Conservation (phyloP, 768 basidiomycete species). For the Suillus cothurnatus region DNA sequence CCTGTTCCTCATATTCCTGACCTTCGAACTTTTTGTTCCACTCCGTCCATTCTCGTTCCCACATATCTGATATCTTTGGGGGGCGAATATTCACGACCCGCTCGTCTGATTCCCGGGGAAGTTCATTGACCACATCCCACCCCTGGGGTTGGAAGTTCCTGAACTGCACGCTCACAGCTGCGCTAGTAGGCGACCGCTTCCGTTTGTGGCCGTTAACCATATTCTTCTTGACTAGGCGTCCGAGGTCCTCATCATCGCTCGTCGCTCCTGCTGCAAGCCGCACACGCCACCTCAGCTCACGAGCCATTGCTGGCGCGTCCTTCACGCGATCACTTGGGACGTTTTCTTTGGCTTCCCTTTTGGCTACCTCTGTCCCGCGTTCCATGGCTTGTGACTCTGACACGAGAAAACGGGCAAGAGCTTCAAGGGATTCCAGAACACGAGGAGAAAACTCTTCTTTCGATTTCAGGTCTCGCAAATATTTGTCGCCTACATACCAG, state of each 20-base stretch:
- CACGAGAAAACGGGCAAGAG: slow-evolving; percentile 79
- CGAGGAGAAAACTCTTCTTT: slow-evolving; percentile 55
- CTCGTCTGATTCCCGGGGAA: slow-evolving; percentile 44
- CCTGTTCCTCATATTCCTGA: slow-evolving; percentile 33
- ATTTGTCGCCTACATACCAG: slow-evolving; percentile 89
- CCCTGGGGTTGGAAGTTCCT: slow-evolving; percentile 67
- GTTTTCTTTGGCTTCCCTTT: slow-evolving; percentile 78
- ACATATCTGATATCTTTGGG: slow-evolving; percentile 42
- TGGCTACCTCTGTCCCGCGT: slow-evolving; percentile 65
- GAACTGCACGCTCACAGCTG: slow-evolving; percentile 40
- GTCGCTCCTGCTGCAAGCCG: slow-evolving; percentile 58
- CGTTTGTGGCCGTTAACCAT: slow-evolving; percentile 39
- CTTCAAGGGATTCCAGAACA: slow-evolving; percentile 68
- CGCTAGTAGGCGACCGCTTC: slow-evolving; percentile 34
- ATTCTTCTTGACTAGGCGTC: slow-evolving; percentile 26
- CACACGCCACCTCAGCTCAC: slow-evolving; percentile 86
- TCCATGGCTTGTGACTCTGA: slow-evolving; percentile 75
- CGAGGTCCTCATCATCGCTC: slow-evolving; percentile 68
- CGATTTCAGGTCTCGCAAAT: slow-evolving; percentile 69
- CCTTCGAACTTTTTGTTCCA: slow-evolving; percentile 28
- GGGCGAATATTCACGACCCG: slow-evolving; percentile 39
- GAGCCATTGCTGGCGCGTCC: slow-evolving; percentile 77
- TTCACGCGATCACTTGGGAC: slow-evolving; percentile 81
- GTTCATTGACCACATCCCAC: slow-evolving; percentile 60
- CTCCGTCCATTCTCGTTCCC: slow-evolving; percentile 49